These are phyloP conservation scores for Nelumbo lutea DNA, from an alignment of 164 flowering plant species.

Conservation along the genomic window DNA sequence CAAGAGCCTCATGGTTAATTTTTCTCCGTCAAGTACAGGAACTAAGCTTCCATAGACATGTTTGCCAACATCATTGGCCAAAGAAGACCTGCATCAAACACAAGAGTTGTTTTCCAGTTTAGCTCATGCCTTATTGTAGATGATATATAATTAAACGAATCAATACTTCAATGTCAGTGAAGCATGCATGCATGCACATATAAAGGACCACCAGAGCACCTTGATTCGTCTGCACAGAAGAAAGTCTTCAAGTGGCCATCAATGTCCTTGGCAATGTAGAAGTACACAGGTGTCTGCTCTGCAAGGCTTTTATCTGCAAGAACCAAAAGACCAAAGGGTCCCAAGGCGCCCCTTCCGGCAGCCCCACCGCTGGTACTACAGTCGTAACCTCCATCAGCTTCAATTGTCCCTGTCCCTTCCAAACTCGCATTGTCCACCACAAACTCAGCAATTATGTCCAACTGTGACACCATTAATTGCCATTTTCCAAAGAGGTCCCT, in stretches of 20 bases:
- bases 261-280: conserved; percentile 55
- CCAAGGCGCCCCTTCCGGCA: conserved; percentile 53
- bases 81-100: conserved; percentile 43
- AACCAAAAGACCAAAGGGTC: conserved; percentile 86
- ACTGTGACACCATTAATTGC: conserved; percentile 25
- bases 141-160: too few relatives aligned
- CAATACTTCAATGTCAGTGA: too few relatives aligned
- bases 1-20: conserved; percentile 52
- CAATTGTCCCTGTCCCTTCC: conserved; percentile 26
- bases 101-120: background rate
- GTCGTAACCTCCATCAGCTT: conserved; percentile 34
- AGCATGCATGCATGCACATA: too few relatives aligned
- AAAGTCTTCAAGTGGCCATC: conserved; percentile 51
- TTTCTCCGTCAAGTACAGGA: conserved; percentile 68
- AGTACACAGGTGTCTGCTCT: conserved; percentile 81
- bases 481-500: background rate
- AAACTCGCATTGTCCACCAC: conserved; percentile 44
- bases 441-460: conserved; percentile 73
- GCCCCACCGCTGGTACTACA: conserved; percentile 62
- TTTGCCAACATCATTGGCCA: conserved; percentile 57
- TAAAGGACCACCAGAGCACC: conserved; percentile 23
- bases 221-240: conserved; percentile 71
- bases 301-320: conserved; percentile 43
- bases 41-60: conserved; percentile 51
- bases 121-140: background rate